Evolutionary conservation across 441 rosid genomes (phyloP), one percentile per base, ranked within the genome.

Genomic region (Pelargonium myrrhifolium): DNA sequence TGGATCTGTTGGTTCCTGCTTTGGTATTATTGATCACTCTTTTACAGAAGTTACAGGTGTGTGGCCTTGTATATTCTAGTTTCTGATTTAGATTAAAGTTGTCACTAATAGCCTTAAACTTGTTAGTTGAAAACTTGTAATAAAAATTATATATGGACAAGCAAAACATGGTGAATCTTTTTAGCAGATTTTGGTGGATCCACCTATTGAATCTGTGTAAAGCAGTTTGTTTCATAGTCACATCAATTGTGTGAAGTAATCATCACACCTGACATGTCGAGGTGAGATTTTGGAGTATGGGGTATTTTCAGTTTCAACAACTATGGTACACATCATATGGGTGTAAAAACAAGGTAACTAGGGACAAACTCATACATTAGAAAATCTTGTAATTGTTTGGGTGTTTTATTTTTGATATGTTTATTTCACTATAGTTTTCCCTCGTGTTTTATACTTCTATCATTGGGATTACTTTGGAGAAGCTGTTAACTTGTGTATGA

Each of bases 1-100:
- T 88, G 79, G 94, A 92, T 80, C 85, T 94, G 68, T 79, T 89
- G 79, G 71, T 92, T 80, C 97, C 99, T 76, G 81, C 92, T 26
- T 84, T 89, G 77, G 79, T 84, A 69, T 84, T 92, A 80, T 80
- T 89, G 83, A 80, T 89, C 75, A 80, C 81, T 58, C 89, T 94
- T 70, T 76, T 94, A 75, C 88, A 86, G 75, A 93, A 86, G 72
- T 76, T 94, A 74, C 90, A 86, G 93, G 99, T 89, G 65, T 71
- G 81, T 78, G 75, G 28, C 77, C 66, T 65, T 64, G 40, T 55
- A 12, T 43, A 11, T 63, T 68, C 61, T 56, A 7, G 61, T 56
- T 21, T 56, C 24, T 56, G 20, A 2, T 5, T 56, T 20, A 56
- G n/a, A 10, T 56, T 21, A 56, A 20, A 21, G 28, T 20, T 56